Percentiles rank a stretch among this genome's conserved stretches.
These are phyloP conservation scores for Claviceps arundinis DNA, from an alignment of 2,329 filamentous ascomycete species.

Conservation along the genomic window DNA sequence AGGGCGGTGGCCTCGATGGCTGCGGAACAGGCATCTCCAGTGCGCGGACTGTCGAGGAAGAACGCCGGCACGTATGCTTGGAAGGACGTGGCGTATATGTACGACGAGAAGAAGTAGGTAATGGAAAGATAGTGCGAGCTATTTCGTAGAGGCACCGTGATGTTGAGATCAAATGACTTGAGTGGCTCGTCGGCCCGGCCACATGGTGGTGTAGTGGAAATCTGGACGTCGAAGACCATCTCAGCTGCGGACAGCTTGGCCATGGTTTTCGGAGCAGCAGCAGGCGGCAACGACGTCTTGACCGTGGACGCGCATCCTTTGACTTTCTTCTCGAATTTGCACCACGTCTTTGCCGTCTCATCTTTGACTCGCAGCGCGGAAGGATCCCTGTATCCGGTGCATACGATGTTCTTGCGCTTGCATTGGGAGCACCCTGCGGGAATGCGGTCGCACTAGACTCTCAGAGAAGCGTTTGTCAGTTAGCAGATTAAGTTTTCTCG, in stretches of 20 bases:
- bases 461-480: neutral
- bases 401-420: constrained; percentile 13
- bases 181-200: neutral
- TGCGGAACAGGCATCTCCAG: constrained; percentile 10
- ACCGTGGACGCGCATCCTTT: constrained; percentile 5
- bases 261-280: neutral
- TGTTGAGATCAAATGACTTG: neutral
- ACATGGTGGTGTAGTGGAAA: neutral
- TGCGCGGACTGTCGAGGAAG: constrained; percentile 3
- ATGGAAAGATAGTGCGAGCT: neutral
- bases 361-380: constrained; percentile 13
- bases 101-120: constrained; percentile 11
- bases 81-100: constrained; percentile 14
- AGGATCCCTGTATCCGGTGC: constrained; percentile 14
- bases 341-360: constrained; percentile 12
- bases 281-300: constrained; percentile 3
- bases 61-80: constrained; percentile 12
- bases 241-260: neutral
- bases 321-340: constrained; percentile 6
- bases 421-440: constrained; percentile 15
- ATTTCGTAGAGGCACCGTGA: neutral
- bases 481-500: neutral
- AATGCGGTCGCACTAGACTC: constrained; percentile 13
- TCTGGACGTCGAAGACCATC: too few species aligned
- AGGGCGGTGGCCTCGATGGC: constrained; percentile 13